Evolutionary conservation across 768 basidiomycete genomes (phyloP), one percentile per base, ranked within the genome.

Genomic region (Auricularia cornea): DNA sequence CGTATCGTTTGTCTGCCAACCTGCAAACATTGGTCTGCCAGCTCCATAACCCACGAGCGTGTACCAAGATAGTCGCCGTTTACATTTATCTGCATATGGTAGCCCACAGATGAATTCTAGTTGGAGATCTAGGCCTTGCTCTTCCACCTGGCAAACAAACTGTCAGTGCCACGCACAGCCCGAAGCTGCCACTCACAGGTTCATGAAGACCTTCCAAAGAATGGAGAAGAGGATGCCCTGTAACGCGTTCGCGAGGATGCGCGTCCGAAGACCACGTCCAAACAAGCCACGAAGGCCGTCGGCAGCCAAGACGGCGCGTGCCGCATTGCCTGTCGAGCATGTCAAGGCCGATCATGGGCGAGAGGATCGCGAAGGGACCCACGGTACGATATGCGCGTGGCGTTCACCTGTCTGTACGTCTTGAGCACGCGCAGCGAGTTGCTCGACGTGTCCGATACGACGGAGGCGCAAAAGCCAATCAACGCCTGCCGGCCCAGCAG

Each of bases 361-460:
- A 48, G 16, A 48, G 44, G 23, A n/a, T n/a, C 44, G 26, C 1
- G 54, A 16, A 38, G 32, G 28, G 54, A 57, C 54, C 65, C 60
- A 79, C 78, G 62, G 72, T 98, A 98, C 1, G 87, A 84, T 18
- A 98, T 88, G 32, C 84, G 82, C 3, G 84, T 84, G 65, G 89
- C 87, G 70, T 94, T 85, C 33, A 95, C 93, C 72, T 98, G 96
- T 18, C 95, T 79, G 75, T 97, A 98, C 0, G 96, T 98, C 81
- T 98, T 98, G 71, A 98, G 76, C 2, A 98, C 95, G 23, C 93
- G 84, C 1, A 98, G 78, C 4, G 89, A 92, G 77, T 98, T 98
- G 52, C 89, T 92, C 48, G 89, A 71, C 2, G 87, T 89, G 71
- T 98, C 96, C 12, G 92, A 94, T 2, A 86, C 79, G 60, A 97